Conservation (phyloP, 768 basidiomycete species). For the Cubamyces lactineus region DNA sequence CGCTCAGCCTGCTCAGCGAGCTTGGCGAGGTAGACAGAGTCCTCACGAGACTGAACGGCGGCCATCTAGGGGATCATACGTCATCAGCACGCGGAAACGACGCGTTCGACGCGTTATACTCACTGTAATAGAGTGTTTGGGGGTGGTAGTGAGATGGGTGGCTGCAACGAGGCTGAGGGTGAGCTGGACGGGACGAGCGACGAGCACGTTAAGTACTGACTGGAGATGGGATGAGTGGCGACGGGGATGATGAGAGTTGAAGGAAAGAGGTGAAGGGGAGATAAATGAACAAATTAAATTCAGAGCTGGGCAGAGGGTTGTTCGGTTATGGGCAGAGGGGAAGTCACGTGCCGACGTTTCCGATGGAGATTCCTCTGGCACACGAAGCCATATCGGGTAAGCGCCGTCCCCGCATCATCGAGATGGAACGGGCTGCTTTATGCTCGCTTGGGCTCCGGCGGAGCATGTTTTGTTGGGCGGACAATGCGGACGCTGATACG, state of each 20-base stretch:
- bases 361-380: slow-evolving; percentile 30
- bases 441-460: slow-evolving; percentile 3
- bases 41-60: slow-evolving; percentile 78
- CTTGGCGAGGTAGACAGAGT: slow-evolving; percentile 99
- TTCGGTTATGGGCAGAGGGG: slow-evolving; percentile 45
- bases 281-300: slow-evolving; percentile 66
- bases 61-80: slow-evolving; percentile 55
- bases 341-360: slow-evolving; percentile 35
- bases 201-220: slow-evolving; percentile 46
- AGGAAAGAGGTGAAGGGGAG: slow-evolving; percentile 44
- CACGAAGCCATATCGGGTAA: slow-evolving; percentile 22
- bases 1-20: slow-evolving; percentile 99
- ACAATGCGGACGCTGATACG: not conserved
- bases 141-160: slow-evolving; percentile 19
- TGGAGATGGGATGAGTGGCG: slow-evolving; percentile 36
- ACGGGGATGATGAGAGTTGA: slow-evolving; percentile 49
- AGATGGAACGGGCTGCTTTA: slow-evolving; percentile 7
- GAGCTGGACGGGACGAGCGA: slow-evolving; percentile 41
- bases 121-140: slow-evolving; percentile 43
- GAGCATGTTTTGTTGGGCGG: not conserved
- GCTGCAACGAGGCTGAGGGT: slow-evolving; percentile 31
- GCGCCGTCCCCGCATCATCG: slow-evolving; percentile 9
- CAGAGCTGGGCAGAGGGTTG: slow-evolving; percentile 75
- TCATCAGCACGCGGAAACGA: slow-evolving; percentile 30
- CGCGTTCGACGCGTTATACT: slow-evolving; percentile 47